Percentiles rank a stretch among this genome's conserved stretches.
These are phyloP conservation scores for Monosporascus sp. DNA, from an alignment of 2,329 filamentous ascomycete species.

Conservation along the genomic window DNA sequence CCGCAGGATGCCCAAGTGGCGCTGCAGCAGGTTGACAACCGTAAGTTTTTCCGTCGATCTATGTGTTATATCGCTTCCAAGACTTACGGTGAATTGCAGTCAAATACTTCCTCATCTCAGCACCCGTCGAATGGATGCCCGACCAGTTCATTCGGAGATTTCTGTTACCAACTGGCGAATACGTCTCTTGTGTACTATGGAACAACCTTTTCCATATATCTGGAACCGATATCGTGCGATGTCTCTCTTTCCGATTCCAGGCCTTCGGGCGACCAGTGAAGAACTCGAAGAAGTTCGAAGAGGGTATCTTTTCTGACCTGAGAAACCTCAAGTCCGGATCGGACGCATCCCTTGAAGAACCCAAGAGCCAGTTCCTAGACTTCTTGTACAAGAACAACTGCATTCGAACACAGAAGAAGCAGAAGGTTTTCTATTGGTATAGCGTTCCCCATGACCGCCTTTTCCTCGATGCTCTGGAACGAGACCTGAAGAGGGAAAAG, in stretches of 20 bases:
- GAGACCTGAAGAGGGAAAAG: slow-evolving; percentile 97
- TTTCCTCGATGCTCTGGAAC: slow-evolving; percentile 94
- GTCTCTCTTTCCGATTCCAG: slow-evolving; percentile 95
- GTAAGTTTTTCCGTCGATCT: slow-evolving; percentile 50
- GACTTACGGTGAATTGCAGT: slow-evolving; percentile 49
- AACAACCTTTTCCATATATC: slow-evolving; percentile 99
- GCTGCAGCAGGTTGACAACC: slow-evolving; percentile 95
- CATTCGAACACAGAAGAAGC: slow-evolving; percentile 99
- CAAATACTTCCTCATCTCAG: slow-evolving; percentile 99
- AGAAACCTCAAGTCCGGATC: slow-evolving; percentile 98
- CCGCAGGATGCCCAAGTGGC: slow-evolving; percentile 96
- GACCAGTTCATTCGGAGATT: slow-evolving; percentile 97
- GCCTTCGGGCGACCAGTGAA: slow-evolving; percentile 97
- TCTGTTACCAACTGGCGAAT: slow-evolving; percentile 93
- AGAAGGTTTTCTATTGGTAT: slow-evolving; percentile 99
- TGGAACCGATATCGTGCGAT: slow-evolving; percentile 97
- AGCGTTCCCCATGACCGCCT: slow-evolving; percentile 96
- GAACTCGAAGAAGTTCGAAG: slow-evolving; percentile 99
- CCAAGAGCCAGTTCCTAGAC: slow-evolving; percentile 96
- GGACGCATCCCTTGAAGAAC: slow-evolving; percentile 95
- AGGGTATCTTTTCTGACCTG: slow-evolving; percentile 97
- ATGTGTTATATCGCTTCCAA: slow-evolving; percentile 3
- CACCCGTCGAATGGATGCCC: slow-evolving; percentile 93
- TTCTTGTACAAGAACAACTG: slow-evolving; percentile 99
- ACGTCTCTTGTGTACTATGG: slow-evolving; percentile 97